Percentiles rank a stretch among this genome's conserved stretches.
Conservation (phyloP, 495 filamentous ascomycete genomes). For the Peziza echinospora region DNA sequence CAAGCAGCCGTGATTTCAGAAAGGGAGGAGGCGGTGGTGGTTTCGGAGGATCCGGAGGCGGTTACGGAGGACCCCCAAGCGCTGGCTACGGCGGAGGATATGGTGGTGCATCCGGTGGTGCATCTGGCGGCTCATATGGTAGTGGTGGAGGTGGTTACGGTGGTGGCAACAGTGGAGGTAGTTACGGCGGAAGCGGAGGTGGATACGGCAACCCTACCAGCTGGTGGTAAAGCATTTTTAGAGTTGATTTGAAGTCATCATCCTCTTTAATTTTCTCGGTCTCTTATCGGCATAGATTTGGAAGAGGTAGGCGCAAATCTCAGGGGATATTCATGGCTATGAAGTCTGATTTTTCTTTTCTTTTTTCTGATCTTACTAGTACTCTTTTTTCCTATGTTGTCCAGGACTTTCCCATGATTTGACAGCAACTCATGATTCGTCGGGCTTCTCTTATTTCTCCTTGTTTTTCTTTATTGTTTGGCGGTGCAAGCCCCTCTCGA, state of each 20-base stretch:
- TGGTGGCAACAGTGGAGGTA: constrained; percentile 15
- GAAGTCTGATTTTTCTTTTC: constrained; percentile 27
- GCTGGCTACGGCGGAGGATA: constrained; percentile 25
- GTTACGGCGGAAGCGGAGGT: constrained; percentile 23
- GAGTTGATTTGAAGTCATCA: background rate
- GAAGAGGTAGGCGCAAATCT: background rate
- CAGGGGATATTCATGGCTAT: constrained; percentile 15
- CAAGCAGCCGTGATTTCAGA: constrained; percentile 65
- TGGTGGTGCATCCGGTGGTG: no score
- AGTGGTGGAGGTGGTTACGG: constrained; percentile 20
- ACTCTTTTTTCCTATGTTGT: constrained; percentile 1
- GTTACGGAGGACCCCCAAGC: constrained; percentile 29
- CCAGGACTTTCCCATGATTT: background rate
- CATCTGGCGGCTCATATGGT: constrained; percentile 13
- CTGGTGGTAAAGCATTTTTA: constrained; percentile 62
- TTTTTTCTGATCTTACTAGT: constrained; percentile 13
- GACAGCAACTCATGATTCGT: no score
- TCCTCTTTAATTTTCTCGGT: background rate
- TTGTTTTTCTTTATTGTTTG: background rate
- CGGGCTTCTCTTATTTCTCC: background rate
- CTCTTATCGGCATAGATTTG: background rate
- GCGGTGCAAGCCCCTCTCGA: background rate
- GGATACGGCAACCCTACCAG: constrained; percentile 77
- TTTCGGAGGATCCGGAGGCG: constrained; percentile 26
- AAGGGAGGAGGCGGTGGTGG: constrained; percentile 41